Conservation (phyloP, 2,329 filamentous ascomycete genomes). For the Shiraia bambusicola region DNA sequence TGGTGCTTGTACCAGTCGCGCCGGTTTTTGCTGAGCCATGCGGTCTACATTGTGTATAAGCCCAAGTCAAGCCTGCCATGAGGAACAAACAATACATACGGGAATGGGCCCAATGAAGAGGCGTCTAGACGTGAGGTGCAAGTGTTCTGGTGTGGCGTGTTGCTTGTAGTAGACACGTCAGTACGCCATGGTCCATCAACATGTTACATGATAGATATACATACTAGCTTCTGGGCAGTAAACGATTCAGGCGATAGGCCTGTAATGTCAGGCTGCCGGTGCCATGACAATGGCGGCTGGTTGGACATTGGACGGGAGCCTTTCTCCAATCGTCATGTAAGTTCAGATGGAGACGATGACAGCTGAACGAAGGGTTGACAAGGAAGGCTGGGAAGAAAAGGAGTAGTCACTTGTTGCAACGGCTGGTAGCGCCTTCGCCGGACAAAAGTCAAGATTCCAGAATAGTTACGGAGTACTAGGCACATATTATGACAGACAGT, state of each 20-base stretch:
- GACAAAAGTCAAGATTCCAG: no score
- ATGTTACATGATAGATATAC: conserved; percentile 8
- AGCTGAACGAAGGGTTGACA: no score
- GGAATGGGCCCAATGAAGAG: conserved; percentile 68
- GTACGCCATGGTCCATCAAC: background rate
- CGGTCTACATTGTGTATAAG: conserved; percentile 44
- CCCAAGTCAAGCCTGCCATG: conserved; percentile 1
- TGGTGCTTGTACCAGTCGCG: conserved; percentile 63
- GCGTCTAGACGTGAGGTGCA: conserved; percentile 62
- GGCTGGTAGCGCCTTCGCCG: background rate
- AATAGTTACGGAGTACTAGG: no score
- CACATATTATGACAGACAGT: no score
- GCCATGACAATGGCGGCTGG: conserved; percentile 35
- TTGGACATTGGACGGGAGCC: conserved; percentile 29
- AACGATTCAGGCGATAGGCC: conserved; percentile 53
- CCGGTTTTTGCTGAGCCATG: conserved; percentile 64
- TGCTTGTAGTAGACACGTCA: conserved; percentile 44
- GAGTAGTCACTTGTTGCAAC: no score
- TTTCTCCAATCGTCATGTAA: conserved; percentile 12
- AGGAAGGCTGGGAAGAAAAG: no score
- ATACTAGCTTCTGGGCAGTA: conserved; percentile 57
- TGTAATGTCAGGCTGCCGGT: conserved; percentile 33
- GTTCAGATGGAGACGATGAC: background rate
- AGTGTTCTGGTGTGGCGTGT: conserved; percentile 62
- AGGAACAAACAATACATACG: conserved; percentile 21